A percentile compares a stretch with the other conserved stretches of the same genome.
Conservation (phyloP, 2,329 filamentous ascomycete species). For the Penicillium sp. region DNA sequence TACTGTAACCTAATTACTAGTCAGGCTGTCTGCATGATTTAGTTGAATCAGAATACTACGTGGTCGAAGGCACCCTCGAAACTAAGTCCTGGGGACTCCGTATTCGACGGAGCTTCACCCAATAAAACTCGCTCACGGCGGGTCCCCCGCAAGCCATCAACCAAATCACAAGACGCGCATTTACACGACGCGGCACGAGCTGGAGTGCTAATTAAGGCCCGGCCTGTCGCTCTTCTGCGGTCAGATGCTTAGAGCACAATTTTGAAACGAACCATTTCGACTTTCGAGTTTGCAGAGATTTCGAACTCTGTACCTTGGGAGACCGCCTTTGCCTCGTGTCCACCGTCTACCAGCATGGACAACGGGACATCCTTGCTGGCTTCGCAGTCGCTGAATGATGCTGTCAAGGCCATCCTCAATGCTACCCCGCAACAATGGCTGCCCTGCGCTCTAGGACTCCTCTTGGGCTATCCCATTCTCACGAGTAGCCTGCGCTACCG, state of each 20-base stretch:
- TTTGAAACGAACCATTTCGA: no score
- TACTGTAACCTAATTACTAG: no score
- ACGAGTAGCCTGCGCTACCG: conserved; percentile 34
- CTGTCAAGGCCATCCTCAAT: conserved; percentile 2
- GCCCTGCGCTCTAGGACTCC: conserved; percentile 23
- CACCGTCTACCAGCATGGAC: conserved; percentile 5
- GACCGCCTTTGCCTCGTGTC: background rate
- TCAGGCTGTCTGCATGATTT: no score
- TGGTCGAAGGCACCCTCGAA: background rate
- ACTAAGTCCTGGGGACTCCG: background rate
- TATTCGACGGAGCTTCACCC: background rate
- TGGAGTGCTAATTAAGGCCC: background rate
- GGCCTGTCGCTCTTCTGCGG: background rate
- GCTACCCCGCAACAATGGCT: conserved; percentile 20
- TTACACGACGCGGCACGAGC: background rate
- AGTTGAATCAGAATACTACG: no score
- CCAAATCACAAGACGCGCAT: conserved; percentile 1
- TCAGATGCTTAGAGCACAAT: background rate
- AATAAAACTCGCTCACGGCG: background rate
- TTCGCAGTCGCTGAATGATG: conserved; percentile 4
- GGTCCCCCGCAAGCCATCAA: background rate
- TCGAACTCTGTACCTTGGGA: background rate
- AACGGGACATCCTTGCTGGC: background rate
- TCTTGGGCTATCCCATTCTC: conserved; percentile 32
- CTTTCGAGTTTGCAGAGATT: background rate